Percentiles rank a stretch among this genome's conserved stretches.
These are phyloP conservation scores for Plasmodium inui DNA, from an alignment of 169 alveolate genomes.

Conservation along the genomic window DNA sequence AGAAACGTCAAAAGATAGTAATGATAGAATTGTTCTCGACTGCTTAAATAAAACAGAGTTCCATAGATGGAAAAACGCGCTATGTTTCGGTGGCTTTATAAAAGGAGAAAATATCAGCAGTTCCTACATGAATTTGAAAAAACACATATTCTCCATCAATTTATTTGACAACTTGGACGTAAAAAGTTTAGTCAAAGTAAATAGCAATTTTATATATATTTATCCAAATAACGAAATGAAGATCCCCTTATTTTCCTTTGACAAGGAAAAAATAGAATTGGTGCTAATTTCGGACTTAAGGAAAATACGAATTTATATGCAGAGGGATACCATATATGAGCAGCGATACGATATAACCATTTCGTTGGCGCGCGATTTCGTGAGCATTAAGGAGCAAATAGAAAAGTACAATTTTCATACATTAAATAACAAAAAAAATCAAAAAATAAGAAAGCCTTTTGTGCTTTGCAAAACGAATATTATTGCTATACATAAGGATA, in stretches of 20 bases:
- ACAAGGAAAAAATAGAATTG: conserved; percentile 71
- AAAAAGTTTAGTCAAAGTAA: conserved; percentile 26
- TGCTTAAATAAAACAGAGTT: conserved; percentile 81
- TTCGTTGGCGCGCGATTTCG: conserved; percentile 80
- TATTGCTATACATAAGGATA: conserved; percentile 79
- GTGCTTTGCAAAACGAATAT: conserved; percentile 77
- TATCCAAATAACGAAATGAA: conserved; percentile 69
- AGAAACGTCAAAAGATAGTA: conserved; percentile 32
- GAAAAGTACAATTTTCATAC: conserved; percentile 53
- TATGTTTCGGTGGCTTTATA: conserved; percentile 83
- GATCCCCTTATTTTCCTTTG: conserved; percentile 79
- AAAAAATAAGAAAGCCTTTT: conserved; percentile 76
- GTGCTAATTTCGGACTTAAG: conserved; percentile 73
- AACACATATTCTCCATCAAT: conserved; percentile 84
- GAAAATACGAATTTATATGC: conserved; percentile 79
- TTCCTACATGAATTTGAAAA: conserved; percentile 75
- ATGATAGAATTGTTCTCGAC: conserved; percentile 78
- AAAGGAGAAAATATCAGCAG: conserved; percentile 22
- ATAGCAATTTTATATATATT: conserved; percentile 51
- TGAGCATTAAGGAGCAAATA: conserved; percentile 26
- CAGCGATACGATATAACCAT: conserved; percentile 82
- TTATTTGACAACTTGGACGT: conserved; percentile 77
- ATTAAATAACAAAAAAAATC: conserved; percentile 52
- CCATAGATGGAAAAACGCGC: conserved; percentile 84
- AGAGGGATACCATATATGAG: conserved; percentile 79